A percentile compares a stretch with the other conserved stretches of the same genome.
These are phyloP conservation scores for Zychaea mexicana DNA, from an alignment of 371 early-diverging fungal genomes.

Conservation along the genomic window DNA sequence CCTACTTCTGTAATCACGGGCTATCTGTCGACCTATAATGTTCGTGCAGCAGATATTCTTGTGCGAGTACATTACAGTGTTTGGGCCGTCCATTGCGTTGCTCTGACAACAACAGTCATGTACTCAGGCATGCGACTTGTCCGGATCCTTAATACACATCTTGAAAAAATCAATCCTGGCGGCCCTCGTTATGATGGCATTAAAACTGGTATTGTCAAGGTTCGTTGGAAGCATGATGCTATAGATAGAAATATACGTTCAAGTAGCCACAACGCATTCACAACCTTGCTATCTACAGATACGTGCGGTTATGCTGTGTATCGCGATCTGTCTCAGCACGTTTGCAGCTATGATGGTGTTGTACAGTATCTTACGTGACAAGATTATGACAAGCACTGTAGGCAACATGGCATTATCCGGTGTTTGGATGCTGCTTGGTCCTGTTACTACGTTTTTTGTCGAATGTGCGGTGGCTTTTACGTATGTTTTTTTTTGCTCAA, in stretches of 20 bases:
- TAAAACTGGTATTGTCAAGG: constrained; percentile 33
- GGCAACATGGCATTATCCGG: neutral
- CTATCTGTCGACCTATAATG: neutral
- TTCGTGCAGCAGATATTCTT: constrained; percentile 15
- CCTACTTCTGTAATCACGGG: neutral
- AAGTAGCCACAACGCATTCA: neutral
- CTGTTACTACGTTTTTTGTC: neutral
- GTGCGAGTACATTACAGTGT: constrained; percentile 23
- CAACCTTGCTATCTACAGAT: constrained; percentile 13
- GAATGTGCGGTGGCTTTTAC: neutral
- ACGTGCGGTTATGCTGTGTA: constrained; percentile 18
- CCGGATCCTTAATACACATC: constrained; percentile 20
- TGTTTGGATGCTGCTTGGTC: neutral
- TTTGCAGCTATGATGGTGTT: constrained; percentile 17
- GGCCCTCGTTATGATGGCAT: constrained; percentile 20
- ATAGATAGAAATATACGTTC: no score
- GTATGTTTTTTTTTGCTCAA: neutral
- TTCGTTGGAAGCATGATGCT: neutral
- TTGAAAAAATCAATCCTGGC: constrained; percentile 23
- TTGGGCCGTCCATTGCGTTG: constrained; percentile 26
- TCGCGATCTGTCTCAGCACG: constrained; percentile 14
- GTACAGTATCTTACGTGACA: constrained; percentile 19
- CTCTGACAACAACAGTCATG: constrained; percentile 15
- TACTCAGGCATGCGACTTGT: constrained; percentile 25
- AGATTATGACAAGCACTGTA: neutral